A percentile compares a stretch with the other conserved stretches of the same genome.
phyloP scores from a whole-genome alignment of 345 rosid species.

The Arabis alpina region DNA sequence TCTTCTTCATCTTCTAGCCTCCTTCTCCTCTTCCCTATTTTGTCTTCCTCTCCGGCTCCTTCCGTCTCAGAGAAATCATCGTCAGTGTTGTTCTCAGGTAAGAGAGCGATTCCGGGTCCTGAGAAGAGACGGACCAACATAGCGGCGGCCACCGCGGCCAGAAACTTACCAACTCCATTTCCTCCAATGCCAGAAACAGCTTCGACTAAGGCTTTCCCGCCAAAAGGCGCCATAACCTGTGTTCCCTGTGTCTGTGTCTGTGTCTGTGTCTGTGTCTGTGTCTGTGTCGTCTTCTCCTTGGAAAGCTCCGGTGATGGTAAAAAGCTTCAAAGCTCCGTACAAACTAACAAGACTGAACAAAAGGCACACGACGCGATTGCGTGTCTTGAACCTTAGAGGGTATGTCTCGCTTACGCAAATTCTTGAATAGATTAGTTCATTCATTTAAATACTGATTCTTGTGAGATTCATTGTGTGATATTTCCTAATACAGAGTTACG shows the following conservation, averaged over 20 bases:
- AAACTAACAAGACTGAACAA: no score
- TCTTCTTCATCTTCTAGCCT: no score
- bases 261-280: no score
- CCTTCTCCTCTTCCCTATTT: no score
- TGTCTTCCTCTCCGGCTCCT: no score
- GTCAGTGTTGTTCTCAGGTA: no score
- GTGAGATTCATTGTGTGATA: slow-evolving; percentile 2
- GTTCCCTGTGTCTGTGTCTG: slow-evolving; percentile 7
- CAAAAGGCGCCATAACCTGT: slow-evolving; percentile 57
- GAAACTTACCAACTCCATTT: no score
- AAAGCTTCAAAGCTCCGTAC: no score
- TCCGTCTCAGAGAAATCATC: no score
- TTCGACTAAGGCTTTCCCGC: slow-evolving; percentile 70
- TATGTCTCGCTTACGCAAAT: slow-evolving; percentile 43
- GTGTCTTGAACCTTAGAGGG: slow-evolving; percentile 75
- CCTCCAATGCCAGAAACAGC: slow-evolving; percentile 52
- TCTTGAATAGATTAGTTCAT: not conserved
- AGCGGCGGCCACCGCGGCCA: slow-evolving; percentile 86
- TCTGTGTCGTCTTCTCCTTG: slow-evolving; percentile 44
- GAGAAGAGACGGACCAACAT: slow-evolving; percentile 74
- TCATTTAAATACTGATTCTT: slow-evolving; percentile 17
- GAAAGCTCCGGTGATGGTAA: slow-evolving; percentile 39
- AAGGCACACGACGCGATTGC: slow-evolving; percentile 93
- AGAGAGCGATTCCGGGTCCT: slow-evolving; percentile 73
- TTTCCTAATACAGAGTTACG: slow-evolving; percentile 49